Conservation (phyloP, 305 asterid genomes). For the Fraxinus albicans region DNA sequence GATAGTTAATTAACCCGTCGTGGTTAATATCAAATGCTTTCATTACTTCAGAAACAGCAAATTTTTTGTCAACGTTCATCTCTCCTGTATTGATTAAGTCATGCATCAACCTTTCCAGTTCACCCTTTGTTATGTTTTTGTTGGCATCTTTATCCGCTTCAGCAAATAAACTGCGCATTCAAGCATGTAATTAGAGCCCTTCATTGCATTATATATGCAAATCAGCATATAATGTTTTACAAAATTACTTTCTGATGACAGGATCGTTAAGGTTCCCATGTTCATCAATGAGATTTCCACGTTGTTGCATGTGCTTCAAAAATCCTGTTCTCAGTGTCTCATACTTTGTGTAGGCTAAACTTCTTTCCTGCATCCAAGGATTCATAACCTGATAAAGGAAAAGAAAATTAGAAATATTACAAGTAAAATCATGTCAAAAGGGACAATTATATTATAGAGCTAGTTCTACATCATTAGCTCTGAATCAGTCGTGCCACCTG, state of each 20-base stretch:
- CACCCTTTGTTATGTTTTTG: slow-evolving; percentile 28
- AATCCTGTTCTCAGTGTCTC: slow-evolving; percentile 40
- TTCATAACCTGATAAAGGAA: slow-evolving; percentile 36
- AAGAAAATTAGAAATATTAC: not conserved
- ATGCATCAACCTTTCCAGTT: slow-evolving; percentile 37
- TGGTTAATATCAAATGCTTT: slow-evolving; percentile 31
- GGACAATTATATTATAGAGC: not conserved
- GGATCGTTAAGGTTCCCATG: slow-evolving; percentile 36
- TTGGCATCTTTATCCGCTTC: slow-evolving; percentile 36
- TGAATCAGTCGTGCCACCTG: slow-evolving; percentile 28
- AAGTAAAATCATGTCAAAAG: not conserved
- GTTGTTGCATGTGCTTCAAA: slow-evolving; percentile 38
- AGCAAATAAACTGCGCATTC: slow-evolving; percentile 42
- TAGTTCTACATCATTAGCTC: not conserved
- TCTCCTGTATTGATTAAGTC: slow-evolving; percentile 36
- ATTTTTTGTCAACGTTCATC: slow-evolving; percentile 25
- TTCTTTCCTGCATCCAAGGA: slow-evolving; percentile 58
- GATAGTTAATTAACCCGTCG: slow-evolving; percentile 29
- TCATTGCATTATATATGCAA: not conserved
- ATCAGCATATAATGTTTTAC: not conserved
- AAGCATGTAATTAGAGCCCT: not conserved
- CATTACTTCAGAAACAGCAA: slow-evolving; percentile 36
- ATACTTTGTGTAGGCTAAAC: slow-evolving; percentile 46
- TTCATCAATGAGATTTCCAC: slow-evolving; percentile 39
- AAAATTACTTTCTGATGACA: slow-evolving; percentile 31